A percentile compares a stretch with the other conserved stretches of the same genome.
Conservation (phyloP, 1,284 basidiomycete species). For the Coniferiporia sulphurascens region DNA sequence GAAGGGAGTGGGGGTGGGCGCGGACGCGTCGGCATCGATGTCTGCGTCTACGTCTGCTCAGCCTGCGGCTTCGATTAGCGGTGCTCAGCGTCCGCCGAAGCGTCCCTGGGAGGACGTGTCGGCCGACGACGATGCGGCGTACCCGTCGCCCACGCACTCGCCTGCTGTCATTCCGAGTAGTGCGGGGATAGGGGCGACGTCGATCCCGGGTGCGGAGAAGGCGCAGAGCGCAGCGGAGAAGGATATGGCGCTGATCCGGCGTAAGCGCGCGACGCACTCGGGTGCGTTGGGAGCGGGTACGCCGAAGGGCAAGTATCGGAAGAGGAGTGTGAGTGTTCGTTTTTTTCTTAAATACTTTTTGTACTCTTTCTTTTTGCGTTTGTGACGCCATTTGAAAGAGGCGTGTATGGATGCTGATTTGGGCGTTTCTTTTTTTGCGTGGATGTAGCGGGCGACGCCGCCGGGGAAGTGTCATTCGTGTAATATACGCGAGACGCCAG, state of each 20-base stretch:
- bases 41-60: neutral
- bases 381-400: too few species aligned
- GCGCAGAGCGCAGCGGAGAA: constrained; percentile 61
- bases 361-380: constrained; percentile 21
- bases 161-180: too few species aligned
- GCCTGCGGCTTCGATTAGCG: constrained; percentile 14
- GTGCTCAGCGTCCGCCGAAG: constrained; percentile 50
- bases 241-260: constrained; percentile 77
- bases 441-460: constrained; percentile 65
- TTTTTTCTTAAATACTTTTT: constrained; percentile 27
- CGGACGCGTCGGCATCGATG: constrained; percentile 20
- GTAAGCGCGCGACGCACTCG: constrained; percentile 62
- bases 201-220: constrained; percentile 26
- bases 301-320: constrained; percentile 73
- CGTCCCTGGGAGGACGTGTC: constrained; percentile 72
- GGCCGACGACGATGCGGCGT: constrained; percentile 32
- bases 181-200: too few species aligned
- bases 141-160: neutral
- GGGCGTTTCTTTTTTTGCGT: constrained; percentile 26
- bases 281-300: constrained; percentile 28
- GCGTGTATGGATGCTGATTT: too few species aligned
- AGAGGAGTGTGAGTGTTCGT: constrained; percentile 62
- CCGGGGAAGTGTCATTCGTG: constrained; percentile 81
- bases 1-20: too few species aligned
- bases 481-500: constrained; percentile 79